Conservation (phyloP, 441 rosid species). For the Gossypium gossypioides region DNA sequence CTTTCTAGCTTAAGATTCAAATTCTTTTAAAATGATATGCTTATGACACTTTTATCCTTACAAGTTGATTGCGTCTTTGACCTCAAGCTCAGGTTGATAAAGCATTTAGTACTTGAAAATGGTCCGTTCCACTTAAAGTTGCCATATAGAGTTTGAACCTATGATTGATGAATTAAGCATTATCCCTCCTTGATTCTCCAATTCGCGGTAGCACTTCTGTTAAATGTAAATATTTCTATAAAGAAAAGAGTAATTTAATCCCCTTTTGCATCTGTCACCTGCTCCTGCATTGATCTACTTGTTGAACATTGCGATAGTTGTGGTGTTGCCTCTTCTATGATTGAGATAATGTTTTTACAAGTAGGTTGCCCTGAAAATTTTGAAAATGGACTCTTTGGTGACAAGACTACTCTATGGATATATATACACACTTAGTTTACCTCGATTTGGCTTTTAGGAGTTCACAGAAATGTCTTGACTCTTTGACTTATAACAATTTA, state of each 20-base stretch:
- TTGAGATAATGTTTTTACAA: constrained; percentile 1
- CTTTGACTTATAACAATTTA: background rate
- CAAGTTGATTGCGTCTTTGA: background rate
- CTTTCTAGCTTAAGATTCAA: background rate
- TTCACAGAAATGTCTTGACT: background rate
- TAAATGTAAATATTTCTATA: background rate
- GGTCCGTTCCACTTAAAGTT: background rate
- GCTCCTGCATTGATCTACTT: background rate
- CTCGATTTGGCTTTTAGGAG: background rate
- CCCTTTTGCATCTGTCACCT: background rate
- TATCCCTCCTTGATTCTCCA: background rate
- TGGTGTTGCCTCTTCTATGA: background rate
- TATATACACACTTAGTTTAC: too few relatives aligned
- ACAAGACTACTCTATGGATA: background rate
- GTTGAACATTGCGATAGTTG: background rate
- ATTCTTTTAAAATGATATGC: background rate
- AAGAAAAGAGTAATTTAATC: background rate
- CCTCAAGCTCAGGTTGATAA: background rate
- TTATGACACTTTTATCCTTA: background rate
- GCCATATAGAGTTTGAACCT: background rate
- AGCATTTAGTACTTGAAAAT: background rate
- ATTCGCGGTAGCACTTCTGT: background rate
- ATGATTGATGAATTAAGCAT: background rate
- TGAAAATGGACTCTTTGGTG: background rate
- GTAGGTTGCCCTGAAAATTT: background rate